Evolutionary conservation across 805 yeast species (phyloP), one percentile per base, ranked within the genome.

Genomic region (Wickerhamiella kazuoi): DNA sequence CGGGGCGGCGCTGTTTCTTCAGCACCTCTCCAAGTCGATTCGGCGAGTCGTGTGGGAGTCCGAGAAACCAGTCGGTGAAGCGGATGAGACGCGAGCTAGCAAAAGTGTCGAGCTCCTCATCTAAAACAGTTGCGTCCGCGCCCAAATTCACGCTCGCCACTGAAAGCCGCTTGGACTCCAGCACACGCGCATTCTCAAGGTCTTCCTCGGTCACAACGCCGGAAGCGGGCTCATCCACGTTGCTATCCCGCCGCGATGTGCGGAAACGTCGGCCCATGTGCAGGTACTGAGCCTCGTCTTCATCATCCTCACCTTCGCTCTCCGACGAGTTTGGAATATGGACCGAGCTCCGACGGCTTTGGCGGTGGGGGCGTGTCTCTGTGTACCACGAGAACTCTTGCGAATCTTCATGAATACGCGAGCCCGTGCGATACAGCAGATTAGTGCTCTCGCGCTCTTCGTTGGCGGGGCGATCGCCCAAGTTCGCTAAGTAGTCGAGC

Each of bases 351-450:
- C 49, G 43, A 8, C 41, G 37, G 14, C 32, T 32, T 23, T 39
- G 21, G 8, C 37, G 39, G 4, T 46, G 37, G 31, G 47, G 32
- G 15, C 41, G 39, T 33, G 49, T 39, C 47, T 48, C 43, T 37
- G 44, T 38, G 29, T 44, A 47, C 41, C 40, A 21, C 29, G 51
- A 50, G 30, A 41, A 39, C 38, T 52, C 52, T 18, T 47, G 42
- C 7, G 44, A 32, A 19, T 48, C 54, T 34, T 43, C 49, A 51
- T 52, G 49, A 16, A 52, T 43, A 20, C 50, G 42, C 9, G 54
- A 50, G 9, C 54, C 54, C 1, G 54, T 48, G 16, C 56, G 48
- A 24, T 38, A 43, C 33, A 51, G 28, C 34, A 51, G 37, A 24
- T 42, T 46, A 3, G 52, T 37, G 35, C 41, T 40, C 30, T 50